phyloP scores from a whole-genome alignment of 345 rosid species.

The Eucalyptus sideroxylon region DNA sequence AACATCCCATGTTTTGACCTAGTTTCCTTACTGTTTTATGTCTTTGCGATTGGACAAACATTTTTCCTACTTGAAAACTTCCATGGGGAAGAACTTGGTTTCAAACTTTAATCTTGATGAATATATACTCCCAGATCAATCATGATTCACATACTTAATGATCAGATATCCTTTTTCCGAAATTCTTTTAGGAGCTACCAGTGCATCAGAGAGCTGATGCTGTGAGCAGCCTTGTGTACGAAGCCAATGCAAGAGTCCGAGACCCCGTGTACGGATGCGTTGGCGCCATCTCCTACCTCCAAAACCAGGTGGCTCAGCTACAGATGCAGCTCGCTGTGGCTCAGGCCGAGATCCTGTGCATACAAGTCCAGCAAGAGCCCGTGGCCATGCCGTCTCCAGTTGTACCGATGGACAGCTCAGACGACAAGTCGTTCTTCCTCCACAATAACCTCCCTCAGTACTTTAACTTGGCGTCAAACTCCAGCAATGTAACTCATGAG shows the following conservation, averaged over 20 bases:
- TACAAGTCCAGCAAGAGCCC: slow-evolving; percentile 10
- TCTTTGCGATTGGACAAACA: neutral
- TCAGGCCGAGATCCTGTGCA: slow-evolving; percentile 14
- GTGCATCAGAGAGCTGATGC: slow-evolving; percentile 4
- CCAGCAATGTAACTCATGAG: slow-evolving; percentile 4
- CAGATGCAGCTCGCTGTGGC: slow-evolving; percentile 15
- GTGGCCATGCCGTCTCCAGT: neutral
- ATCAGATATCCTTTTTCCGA: neutral
- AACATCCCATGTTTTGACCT: neutral
- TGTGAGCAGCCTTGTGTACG: slow-evolving; percentile 15
- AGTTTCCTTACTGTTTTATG: neutral
- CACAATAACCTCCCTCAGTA: neutral
- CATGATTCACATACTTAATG: neutral
- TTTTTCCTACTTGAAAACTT: neutral
- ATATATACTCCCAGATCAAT: neutral
- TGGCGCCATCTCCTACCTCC: slow-evolving; percentile 9
- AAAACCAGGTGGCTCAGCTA: slow-evolving; percentile 10
- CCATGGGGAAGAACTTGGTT: neutral
- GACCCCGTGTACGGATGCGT: slow-evolving; percentile 15
- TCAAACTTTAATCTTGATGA: neutral
- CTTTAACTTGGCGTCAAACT: neutral
- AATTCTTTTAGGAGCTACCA: neutral
- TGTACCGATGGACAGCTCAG: neutral
- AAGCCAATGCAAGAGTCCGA: slow-evolving; percentile 7
- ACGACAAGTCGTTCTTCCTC: neutral